Conservation (phyloP, 2,329 filamentous ascomycete species). For the Metarhizium brunneum region DNA sequence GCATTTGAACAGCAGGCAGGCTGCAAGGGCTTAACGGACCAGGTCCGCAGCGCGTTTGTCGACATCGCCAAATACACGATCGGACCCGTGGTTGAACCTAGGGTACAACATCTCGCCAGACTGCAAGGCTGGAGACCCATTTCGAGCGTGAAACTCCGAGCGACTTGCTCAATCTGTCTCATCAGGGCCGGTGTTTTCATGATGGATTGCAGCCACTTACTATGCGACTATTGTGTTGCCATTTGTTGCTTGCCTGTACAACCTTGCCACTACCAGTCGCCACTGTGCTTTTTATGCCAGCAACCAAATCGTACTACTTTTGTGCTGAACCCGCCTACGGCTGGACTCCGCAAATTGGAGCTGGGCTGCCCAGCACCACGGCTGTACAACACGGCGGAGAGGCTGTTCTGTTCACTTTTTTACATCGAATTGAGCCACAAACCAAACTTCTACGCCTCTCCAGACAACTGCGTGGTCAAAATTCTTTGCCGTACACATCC, state of each 20-base stretch:
- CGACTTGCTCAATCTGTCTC: background rate
- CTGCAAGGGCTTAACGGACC: background rate
- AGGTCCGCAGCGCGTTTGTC: background rate
- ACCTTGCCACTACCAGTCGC: background rate
- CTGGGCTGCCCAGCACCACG: background rate
- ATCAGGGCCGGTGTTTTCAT: background rate
- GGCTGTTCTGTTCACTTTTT: background rate
- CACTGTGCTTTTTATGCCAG: background rate
- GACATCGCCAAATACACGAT: background rate
- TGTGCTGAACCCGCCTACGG: background rate
- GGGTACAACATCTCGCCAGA: background rate
- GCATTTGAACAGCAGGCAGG: background rate
- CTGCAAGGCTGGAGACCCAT: background rate
- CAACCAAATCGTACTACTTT: background rate
- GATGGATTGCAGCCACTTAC: background rate
- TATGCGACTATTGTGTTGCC: background rate
- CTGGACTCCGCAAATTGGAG: background rate
- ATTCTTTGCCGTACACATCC: background rate
- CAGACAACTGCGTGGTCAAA: background rate
- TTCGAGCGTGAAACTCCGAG: background rate
- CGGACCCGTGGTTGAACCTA: background rate
- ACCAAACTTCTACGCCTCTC: background rate
- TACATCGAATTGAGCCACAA: background rate
- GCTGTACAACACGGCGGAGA: background rate
- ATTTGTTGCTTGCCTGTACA: background rate